A percentile compares a stretch with the other conserved stretches of the same genome.
These are phyloP conservation scores for Phytophthora citricola DNA, from an alignment of 352 stramenopile species.

Conservation along the genomic window DNA sequence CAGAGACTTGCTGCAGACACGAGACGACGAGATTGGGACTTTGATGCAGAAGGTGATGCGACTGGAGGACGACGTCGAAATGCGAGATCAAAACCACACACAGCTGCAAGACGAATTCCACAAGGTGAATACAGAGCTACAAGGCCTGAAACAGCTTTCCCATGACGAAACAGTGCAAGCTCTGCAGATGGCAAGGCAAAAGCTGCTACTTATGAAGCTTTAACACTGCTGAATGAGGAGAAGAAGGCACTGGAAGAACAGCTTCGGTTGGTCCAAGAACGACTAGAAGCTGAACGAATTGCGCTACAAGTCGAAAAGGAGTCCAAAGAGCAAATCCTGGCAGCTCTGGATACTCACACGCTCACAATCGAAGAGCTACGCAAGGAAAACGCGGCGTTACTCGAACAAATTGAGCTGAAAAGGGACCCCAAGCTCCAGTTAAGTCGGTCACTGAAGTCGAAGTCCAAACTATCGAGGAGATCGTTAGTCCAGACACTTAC, in stretches of 20 bases:
- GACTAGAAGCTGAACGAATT: slow-evolving; percentile 26
- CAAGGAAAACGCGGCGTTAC: slow-evolving; percentile 36
- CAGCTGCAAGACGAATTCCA: slow-evolving; percentile 41
- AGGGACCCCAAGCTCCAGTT: background rate
- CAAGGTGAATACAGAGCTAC: slow-evolving; percentile 37
- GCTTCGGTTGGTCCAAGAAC: slow-evolving; percentile 32
- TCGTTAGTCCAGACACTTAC: slow-evolving; percentile 16
- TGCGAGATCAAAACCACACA: slow-evolving; percentile 27
- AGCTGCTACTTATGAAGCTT: slow-evolving; percentile 60
- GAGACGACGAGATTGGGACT: slow-evolving; percentile 53
- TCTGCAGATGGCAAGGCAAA: slow-evolving; percentile 69
- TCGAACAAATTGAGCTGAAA: slow-evolving; percentile 13
- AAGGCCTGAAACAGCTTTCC: slow-evolving; percentile 54
- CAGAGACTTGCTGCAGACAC: slow-evolving; percentile 24
- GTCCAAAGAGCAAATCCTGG: slow-evolving; percentile 19
- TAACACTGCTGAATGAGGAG: slow-evolving; percentile 65
- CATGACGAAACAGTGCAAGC: slow-evolving; percentile 81
- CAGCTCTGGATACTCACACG: slow-evolving; percentile 13
- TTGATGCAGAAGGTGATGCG: slow-evolving; percentile 56
- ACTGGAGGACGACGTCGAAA: slow-evolving; percentile 43
- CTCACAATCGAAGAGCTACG: slow-evolving; percentile 34
- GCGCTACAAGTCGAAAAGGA: slow-evolving; percentile 26
- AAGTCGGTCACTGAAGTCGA: background rate
- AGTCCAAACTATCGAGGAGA: slow-evolving; percentile 19
- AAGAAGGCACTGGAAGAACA: slow-evolving; percentile 55